Evolutionary conservation across 2,329 filamentous ascomycete species (phyloP), one percentile per base, ranked within the genome.

Genomic region (Neophaeococcomyces aloes): DNA sequence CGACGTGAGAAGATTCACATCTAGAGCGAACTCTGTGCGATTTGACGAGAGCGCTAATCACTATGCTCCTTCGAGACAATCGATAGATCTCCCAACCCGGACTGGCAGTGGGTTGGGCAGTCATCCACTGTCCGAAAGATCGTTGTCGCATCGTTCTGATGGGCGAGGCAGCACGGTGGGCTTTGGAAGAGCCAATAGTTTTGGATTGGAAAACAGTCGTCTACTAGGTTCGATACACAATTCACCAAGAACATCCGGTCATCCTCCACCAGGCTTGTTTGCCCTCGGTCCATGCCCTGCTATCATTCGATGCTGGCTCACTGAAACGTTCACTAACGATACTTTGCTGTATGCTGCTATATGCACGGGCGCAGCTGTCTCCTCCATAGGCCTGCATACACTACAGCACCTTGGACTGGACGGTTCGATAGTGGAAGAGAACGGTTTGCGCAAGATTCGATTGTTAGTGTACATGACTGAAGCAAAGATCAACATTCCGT

Each of bases 31-130:
- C 61, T 96, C 91, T 59, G 91, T 98, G 54, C 84, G 91, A 29
- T 98, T 98, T 57, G 91, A 96, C 59, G 89, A 96, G 61, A 94
- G 86, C 58, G 88, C 89, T 11, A 87, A 94, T 56, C 87, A 87
- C 61, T 93, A 91, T 77, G 81, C 81, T 29, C 86, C 94, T 57
- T 84, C 82, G 47, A 79, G 89, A 34, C 82, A 87, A 44, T 89
- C 86, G 10, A 78, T 84, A 36, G 91, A 96, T 44, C 82, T 94
- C 53, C 82, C 84, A 19, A 70, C 79, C 37, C 75, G 89, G 40
- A 87, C 86, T 17, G 77, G 79, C 18, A 93, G 86, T 61, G 82
- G 86, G 29, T 71, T 95, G 56, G 81, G 83, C 44, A 79, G 79
- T 29, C 79, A 85, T 59, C 75, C 79, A 32, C 79, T 95, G 78